A percentile compares a stretch with the other conserved stretches of the same genome.
phyloP scores from a whole-genome alignment of 1,284 basidiomycete species.

The Ceratobasidium sp. region DNA sequence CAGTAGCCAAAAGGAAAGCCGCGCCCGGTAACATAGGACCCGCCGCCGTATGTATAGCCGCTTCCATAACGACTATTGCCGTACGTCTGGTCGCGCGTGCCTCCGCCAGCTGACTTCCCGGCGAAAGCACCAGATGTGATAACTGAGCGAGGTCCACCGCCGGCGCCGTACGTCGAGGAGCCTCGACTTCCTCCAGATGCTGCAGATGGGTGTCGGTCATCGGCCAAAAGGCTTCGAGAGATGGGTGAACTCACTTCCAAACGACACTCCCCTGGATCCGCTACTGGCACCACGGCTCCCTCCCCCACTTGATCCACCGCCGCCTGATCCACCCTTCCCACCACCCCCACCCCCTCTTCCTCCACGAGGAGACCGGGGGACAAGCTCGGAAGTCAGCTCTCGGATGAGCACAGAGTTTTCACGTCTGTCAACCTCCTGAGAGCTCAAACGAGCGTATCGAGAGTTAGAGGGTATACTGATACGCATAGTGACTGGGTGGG shows the following conservation, averaged over 20 bases:
- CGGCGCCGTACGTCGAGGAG: slow-evolving; percentile 36
- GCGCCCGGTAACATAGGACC: slow-evolving; percentile 47
- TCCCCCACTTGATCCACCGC: slow-evolving; percentile 4
- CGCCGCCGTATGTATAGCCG: slow-evolving; percentile 50
- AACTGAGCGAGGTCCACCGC: slow-evolving; percentile 18
- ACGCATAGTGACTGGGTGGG: slow-evolving; percentile 1
- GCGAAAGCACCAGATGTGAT: slow-evolving; percentile 46
- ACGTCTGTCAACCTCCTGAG: slow-evolving; percentile 7
- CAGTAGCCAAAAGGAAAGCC: slow-evolving; percentile 52
- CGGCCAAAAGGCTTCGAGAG: neutral
- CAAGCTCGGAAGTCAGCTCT: neutral
- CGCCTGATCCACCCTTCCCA: neutral
- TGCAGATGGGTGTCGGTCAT: neutral
- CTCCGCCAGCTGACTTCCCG: slow-evolving; percentile 47
- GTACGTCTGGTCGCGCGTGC: slow-evolving; percentile 47
- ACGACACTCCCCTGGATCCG: slow-evolving; percentile 14
- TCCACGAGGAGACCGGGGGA: slow-evolving; percentile 15
- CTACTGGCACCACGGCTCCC: slow-evolving; percentile 6
- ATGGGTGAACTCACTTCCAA: slow-evolving; percentile 6
- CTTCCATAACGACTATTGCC: slow-evolving; percentile 50
- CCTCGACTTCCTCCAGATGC: slow-evolving; percentile 18
- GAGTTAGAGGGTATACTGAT: neutral
- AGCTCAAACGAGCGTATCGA: neutral
- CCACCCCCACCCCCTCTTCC: slow-evolving; percentile 20
- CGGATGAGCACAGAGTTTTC: slow-evolving; percentile 8